Evolutionary conservation across 139 green algal species (phyloP).

Genomic region (Tetradesmus obliquus): DNA sequence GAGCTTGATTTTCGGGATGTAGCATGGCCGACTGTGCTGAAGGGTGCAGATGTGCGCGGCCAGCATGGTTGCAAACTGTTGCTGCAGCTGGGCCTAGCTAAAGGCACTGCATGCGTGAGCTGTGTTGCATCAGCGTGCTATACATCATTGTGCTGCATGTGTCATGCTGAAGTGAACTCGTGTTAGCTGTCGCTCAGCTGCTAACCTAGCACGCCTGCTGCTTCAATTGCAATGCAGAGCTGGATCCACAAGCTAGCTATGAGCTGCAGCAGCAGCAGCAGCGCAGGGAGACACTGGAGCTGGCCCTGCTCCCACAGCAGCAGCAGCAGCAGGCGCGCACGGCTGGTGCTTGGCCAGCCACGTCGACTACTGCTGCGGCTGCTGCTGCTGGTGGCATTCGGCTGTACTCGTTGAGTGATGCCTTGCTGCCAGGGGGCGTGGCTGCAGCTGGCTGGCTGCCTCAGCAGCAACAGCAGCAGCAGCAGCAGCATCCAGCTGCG

Average conservation of each 20-base stretch:
- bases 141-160: too few species aligned
- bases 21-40: background rate
- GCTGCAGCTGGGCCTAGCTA: too few species aligned
- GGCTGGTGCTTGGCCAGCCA: background rate
- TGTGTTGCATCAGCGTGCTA: too few species aligned
- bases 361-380: background rate
- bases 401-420: background rate
- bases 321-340: background rate
- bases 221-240: constrained; percentile 1
- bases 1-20: background rate
- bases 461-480: background rate
- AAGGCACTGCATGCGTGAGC: too few species aligned
- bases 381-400: background rate
- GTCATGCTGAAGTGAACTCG: too few species aligned
- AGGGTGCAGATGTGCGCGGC: too few species aligned
- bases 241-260: background rate
- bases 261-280: background rate
- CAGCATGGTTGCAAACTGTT: too few species aligned
- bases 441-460: background rate
- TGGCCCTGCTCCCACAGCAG: background rate
- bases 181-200: too few species aligned
- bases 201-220: background rate
- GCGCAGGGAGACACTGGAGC: background rate
- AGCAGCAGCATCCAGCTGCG: background rate
- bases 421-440: background rate